Conservation (phyloP, 495 filamentous ascomycete species). For the Hypoxylon trugodes region DNA sequence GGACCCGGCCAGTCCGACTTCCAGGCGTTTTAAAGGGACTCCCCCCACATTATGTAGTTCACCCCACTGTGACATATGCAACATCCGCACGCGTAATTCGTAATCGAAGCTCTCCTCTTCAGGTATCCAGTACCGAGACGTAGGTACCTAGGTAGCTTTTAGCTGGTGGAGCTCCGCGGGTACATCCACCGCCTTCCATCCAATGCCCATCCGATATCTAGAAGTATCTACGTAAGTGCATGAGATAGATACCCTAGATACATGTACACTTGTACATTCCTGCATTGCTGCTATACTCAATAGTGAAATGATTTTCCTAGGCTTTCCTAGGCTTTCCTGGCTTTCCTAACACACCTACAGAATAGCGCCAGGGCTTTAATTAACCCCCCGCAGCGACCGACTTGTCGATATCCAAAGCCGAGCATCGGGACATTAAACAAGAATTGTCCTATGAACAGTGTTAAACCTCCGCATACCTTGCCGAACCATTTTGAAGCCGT, state of each 20-base stretch:
- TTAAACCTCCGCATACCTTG: slow-evolving; percentile 24
- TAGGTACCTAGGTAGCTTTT: slow-evolving; percentile 19
- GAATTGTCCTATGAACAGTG: not conserved
- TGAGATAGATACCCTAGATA: too few relatives aligned
- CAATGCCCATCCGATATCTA: too few relatives aligned
- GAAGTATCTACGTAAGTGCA: too few relatives aligned
- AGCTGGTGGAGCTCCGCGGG: slow-evolving; percentile 14
- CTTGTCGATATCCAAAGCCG: slow-evolving; percentile 21
- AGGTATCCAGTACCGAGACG: slow-evolving; percentile 25
- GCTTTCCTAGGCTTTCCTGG: too few relatives aligned
- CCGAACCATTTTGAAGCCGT: slow-evolving; percentile 22
- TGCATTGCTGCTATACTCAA: too few relatives aligned
- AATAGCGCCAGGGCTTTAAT: slow-evolving; percentile 30
- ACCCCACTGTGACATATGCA: slow-evolving; percentile 21
- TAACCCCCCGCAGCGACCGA: slow-evolving; percentile 24
- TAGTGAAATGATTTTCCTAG: too few relatives aligned
- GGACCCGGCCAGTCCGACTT: slow-evolving; percentile 32
- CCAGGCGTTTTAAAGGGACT: slow-evolving; percentile 26
- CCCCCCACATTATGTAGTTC: slow-evolving; percentile 22
- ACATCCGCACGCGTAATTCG: not conserved
- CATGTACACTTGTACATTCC: too few relatives aligned
- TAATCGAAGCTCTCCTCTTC: not conserved
- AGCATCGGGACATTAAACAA: slow-evolving; percentile 21
- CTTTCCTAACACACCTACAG: slow-evolving; percentile 5
- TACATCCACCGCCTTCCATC: not conserved